These are phyloP conservation scores for Pseudognaphalium luteoalbum DNA, from an alignment of 129 eudicot genomes.

Conservation along the genomic window DNA sequence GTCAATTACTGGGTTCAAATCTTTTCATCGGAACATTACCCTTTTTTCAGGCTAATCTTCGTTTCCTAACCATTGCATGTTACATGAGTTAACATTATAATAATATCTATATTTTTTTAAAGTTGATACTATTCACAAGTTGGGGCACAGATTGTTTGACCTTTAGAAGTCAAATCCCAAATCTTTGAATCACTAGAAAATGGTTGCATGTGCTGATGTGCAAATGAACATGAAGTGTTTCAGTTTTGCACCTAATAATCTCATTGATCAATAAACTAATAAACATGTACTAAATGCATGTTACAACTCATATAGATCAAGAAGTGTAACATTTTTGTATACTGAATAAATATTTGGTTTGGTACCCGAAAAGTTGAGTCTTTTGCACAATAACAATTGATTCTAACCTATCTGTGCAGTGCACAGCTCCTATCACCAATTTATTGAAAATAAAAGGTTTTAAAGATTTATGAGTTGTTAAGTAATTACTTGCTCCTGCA, in stretches of 20 bases:
- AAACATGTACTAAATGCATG: slow-evolving; percentile 21
- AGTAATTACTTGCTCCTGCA: slow-evolving; percentile 60
- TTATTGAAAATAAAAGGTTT: background rate
- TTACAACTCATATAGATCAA: slow-evolving; percentile 30
- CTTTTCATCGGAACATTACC: background rate
- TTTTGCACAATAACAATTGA: background rate
- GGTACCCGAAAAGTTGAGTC: background rate
- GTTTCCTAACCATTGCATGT: background rate
- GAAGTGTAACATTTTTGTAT: background rate
- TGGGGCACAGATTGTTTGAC: slow-evolving; percentile 20
- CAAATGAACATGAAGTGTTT: slow-evolving; percentile 36
- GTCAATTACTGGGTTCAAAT: slow-evolving; percentile 14
- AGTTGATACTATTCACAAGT: slow-evolving; percentile 6
- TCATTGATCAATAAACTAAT: slow-evolving; percentile 16
- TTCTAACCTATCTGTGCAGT: slow-evolving; percentile 9
- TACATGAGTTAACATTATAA: background rate
- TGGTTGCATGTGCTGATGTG: slow-evolving; percentile 33
- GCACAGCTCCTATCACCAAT: slow-evolving; percentile 10
- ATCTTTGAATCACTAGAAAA: slow-evolving; percentile 22
- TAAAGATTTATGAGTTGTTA: background rate
- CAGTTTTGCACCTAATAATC: slow-evolving; percentile 25
- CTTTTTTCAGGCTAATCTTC: background rate
- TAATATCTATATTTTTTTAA: background rate
- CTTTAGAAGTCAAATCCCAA: slow-evolving; percentile 28
- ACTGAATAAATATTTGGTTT: background rate